Evolutionary conservation across 371 early-diverging fungal species (phyloP).

Genomic region (Mortierella sp.): DNA sequence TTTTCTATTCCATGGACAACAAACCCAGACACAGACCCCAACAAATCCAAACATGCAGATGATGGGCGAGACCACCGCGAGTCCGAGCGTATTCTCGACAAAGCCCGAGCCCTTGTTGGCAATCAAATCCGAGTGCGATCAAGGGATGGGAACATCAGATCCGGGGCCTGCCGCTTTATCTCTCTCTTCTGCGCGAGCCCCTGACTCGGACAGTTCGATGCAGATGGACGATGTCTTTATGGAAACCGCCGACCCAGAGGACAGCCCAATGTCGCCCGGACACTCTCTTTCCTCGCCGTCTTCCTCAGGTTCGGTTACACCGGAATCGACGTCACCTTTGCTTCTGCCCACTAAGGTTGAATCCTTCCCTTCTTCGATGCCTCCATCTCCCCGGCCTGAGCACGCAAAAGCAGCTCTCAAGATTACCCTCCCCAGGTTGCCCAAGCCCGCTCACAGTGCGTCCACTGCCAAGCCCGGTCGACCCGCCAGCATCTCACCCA

Average conservation of each 20-base stretch:
- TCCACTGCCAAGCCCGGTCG: constrained; percentile 1
- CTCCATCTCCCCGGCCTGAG: constrained; percentile 13
- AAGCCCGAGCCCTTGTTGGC: constrained; percentile 21
- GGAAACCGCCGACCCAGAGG: constrained; percentile 31
- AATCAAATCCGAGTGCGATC: neutral
- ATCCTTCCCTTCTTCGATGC: constrained; percentile 2
- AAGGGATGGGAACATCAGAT: constrained; percentile 3
- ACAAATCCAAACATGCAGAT: constrained; percentile 9
- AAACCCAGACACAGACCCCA: constrained; percentile 17
- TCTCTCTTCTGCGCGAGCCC: neutral
- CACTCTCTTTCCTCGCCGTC: constrained; percentile 23
- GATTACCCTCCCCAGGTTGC: neutral
- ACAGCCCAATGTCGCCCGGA: constrained; percentile 22
- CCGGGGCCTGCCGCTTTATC: constrained; percentile 11
- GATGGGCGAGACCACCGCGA: constrained; percentile 4
- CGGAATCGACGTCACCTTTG: constrained; percentile 35
- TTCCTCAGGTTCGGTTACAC: constrained; percentile 39
- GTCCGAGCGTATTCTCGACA: constrained; percentile 13
- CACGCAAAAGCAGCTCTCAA: constrained; percentile 2
- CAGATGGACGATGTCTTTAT: constrained; percentile 25
- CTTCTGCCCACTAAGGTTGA: neutral
- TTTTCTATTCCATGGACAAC: constrained; percentile 40
- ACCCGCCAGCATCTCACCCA: constrained; percentile 16
- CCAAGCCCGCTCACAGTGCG: neutral
- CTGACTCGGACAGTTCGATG: constrained; percentile 1